These are phyloP conservation scores for Myriosclerotinia curreyana DNA, from an alignment of 2,329 filamentous ascomycete species.

Conservation along the genomic window DNA sequence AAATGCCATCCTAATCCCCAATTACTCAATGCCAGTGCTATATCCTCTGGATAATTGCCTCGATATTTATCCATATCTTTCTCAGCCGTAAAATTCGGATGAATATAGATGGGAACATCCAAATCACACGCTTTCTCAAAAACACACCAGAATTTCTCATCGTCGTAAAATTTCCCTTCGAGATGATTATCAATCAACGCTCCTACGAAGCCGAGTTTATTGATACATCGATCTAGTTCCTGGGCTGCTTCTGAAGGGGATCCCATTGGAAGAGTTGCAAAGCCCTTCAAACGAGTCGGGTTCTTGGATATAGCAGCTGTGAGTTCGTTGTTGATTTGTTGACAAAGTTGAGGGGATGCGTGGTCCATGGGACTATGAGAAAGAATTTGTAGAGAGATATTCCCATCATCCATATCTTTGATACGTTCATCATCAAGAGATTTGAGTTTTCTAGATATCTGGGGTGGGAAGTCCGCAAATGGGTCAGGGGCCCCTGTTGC, in stretches of 20 bases:
- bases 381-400: conserved; percentile 36
- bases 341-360: conserved; percentile 23
- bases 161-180: conserved; percentile 46
- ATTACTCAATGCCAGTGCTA: conserved; percentile 41
- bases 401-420: conserved; percentile 33
- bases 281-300: conserved; percentile 43
- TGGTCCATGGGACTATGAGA: conserved; percentile 36
- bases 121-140: conserved; percentile 41
- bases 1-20: conserved; percentile 51
- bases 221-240: conserved; percentile 43
- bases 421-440: conserved; percentile 32
- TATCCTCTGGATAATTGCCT: conserved; percentile 37
- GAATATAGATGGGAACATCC: conserved; percentile 46
- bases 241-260: conserved; percentile 41
- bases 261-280: conserved; percentile 45
- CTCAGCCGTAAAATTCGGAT: conserved; percentile 42
- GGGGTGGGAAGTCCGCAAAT: conserved; percentile 37
- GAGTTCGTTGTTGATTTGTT: conserved; percentile 40
- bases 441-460: conserved; percentile 26
- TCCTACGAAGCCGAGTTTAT: conserved; percentile 47
- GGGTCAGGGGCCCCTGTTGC: conserved; percentile 10
- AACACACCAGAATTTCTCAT: conserved; percentile 42
- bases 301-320: conserved; percentile 36
- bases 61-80: conserved; percentile 35
- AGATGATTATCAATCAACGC: conserved; percentile 47